Percentiles rank a stretch among this genome's conserved stretches.
phyloP scores from a whole-genome alignment of 768 basidiomycete genomes.

The Daedaleopsis sinensis region DNA sequence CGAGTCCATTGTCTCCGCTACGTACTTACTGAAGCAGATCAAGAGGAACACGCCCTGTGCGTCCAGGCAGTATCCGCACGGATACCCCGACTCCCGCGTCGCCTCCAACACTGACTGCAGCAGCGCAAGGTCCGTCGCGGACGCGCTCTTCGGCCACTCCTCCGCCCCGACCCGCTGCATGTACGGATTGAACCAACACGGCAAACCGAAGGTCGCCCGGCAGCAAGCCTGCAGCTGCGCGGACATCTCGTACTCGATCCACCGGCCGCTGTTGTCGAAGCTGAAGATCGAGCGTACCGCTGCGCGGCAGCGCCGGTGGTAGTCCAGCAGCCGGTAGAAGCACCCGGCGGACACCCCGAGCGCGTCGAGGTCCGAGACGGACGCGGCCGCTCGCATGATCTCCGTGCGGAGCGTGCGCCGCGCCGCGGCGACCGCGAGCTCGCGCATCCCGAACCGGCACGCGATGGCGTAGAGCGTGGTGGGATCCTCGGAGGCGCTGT shows the following conservation, averaged over 20 bases:
- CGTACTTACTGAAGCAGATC: not conserved
- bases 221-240: not conserved
- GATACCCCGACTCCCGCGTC: not conserved
- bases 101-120: not conserved
- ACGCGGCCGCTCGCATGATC: not conserved
- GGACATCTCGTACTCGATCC: conserved; percentile 8
- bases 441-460: not conserved
- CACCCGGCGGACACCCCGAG: conserved; percentile 1
- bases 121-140: not conserved
- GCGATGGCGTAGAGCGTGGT: conserved; percentile 9
- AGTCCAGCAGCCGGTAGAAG: conserved; percentile 9
- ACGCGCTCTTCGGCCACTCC: not conserved
- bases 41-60: not conserved
- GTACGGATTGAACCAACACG: conserved; percentile 1
- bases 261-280: not conserved
- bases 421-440: conserved; percentile 5
- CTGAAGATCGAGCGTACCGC: conserved; percentile 1
- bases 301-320: conserved; percentile 3
- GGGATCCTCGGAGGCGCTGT: not conserved
- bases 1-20: not conserved
- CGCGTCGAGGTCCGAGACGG: not conserved
- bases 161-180: not conserved
- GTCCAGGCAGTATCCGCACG: not conserved
- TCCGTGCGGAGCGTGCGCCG: not conserved
- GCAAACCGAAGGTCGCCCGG: not conserved